phyloP scores from a whole-genome alignment of 202 grass and related monocot species.

The Elaeis oleifera region DNA sequence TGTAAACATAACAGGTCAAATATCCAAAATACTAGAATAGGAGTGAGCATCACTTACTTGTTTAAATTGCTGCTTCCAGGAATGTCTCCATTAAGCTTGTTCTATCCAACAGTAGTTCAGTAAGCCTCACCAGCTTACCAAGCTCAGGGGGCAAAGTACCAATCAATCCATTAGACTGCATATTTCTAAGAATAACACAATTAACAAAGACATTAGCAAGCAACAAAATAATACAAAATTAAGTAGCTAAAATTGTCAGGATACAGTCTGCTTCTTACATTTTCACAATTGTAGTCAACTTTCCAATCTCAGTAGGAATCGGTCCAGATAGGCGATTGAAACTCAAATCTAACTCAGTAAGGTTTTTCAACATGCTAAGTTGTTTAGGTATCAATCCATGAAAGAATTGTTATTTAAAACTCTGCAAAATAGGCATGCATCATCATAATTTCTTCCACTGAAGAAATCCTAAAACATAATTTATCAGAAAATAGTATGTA shows the following conservation, averaged over 20 bases:
- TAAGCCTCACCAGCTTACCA: slow-evolving; percentile 49
- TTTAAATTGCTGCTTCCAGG: slow-evolving; percentile 56
- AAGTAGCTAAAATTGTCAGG: neutral
- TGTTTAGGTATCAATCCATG: slow-evolving; percentile 52
- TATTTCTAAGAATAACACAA: slow-evolving; percentile 58
- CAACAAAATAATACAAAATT: slow-evolving; percentile 4
- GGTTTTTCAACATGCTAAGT: slow-evolving; percentile 45
- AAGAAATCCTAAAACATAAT: neutral
- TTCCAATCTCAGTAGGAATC: slow-evolving; percentile 53
- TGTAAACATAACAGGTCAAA: too few species aligned
- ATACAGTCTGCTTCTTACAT: slow-evolving; percentile 45
- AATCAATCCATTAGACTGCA: slow-evolving; percentile 64
- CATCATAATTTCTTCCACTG: too few species aligned
- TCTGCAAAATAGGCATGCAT: slow-evolving; percentile 28
- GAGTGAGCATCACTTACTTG: slow-evolving; percentile 37
- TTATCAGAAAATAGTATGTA: neutral
- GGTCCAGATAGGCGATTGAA: slow-evolving; percentile 49
- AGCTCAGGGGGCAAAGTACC: slow-evolving; percentile 61
- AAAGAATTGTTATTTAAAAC: slow-evolving; percentile 46
- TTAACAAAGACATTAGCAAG: slow-evolving; percentile 26
- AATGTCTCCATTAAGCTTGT: slow-evolving; percentile 62
- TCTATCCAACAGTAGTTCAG: slow-evolving; percentile 50
- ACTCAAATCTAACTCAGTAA: slow-evolving; percentile 54
- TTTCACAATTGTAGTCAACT: slow-evolving; percentile 56
- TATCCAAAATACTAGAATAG: too few species aligned